Conservation (phyloP, 73 alveolate species). For the Stentor roeselii region DNA sequence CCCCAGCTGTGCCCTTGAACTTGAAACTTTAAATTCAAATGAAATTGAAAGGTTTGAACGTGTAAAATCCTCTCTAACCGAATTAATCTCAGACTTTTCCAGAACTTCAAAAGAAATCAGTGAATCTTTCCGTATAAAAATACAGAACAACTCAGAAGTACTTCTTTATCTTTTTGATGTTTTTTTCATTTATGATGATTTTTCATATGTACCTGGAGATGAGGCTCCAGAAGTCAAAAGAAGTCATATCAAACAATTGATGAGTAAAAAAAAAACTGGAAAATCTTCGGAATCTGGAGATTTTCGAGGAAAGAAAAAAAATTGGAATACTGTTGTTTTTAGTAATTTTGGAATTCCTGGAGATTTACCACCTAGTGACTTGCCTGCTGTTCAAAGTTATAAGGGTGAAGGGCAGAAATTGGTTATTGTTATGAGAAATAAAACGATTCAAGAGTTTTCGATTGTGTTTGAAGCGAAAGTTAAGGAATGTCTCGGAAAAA, state of each 20-base stretch:
- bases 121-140: slow-evolving; percentile 32
- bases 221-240: slow-evolving; percentile 63
- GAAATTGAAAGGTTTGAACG: slow-evolving; percentile 48
- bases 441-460: neutral
- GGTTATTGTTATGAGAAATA: neutral
- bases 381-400: neutral
- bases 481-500: neutral
- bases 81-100: neutral
- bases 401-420: neutral
- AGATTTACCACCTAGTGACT: neutral
- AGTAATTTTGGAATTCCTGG: neutral
- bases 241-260: slow-evolving; percentile 38
- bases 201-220: slow-evolving; percentile 62
- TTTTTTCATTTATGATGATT: slow-evolving; percentile 47
- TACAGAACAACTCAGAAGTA: slow-evolving; percentile 44
- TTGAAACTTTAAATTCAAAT: slow-evolving; percentile 35
- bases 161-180: slow-evolving; percentile 40
- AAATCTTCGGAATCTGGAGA: slow-evolving; percentile 5
- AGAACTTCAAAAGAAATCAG: neutral
- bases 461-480: neutral
- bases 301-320: slow-evolving; percentile 17
- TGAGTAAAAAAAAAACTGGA: slow-evolving; percentile 8
- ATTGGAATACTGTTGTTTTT: neutral
- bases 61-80: neutral
- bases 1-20: slow-evolving; percentile 44